Base-by-base conservation (phyloP, 331 rosid genomes). In the Cydonia oblonga region DNA sequence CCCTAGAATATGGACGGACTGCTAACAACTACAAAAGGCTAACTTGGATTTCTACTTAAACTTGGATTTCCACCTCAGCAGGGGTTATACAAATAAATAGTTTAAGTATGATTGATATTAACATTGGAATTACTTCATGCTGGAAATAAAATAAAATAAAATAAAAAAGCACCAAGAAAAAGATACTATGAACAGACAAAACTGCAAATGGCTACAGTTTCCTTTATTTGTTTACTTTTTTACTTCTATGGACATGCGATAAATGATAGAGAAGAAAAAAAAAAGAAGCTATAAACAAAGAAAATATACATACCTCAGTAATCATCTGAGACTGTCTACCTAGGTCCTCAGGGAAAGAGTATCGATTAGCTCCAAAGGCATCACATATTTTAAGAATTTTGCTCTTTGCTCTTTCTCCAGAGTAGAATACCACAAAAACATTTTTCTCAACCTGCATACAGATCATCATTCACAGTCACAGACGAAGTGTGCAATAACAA, bases 321-420 rank as follows among this genome's bases (percentile, higher is more conserved):
- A 91, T 85, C 86, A 87, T 73, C 76, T 89, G 95, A 53, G 76
- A 80, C 86, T 91, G 98, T 77, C 83, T 89, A 57, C 85, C 77
- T 57, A 89, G 74, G 54, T 93, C 97, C 86, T 93, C 98, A 14
- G 86, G 59, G 75, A 91, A 93, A 56, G 98, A 87, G 81, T 93
- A 93, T 42, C 98, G 98, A 85, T 91, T 91, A 46, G 98, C 98
- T 62, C 96, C 92, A 82, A 93, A 93, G 46, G 98, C 98, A 15
- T 93, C 97, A 72, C 98, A 93, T 79, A 93, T 91, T 84, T 93
- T 93, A 71, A 93, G 96, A 84, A 93, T 86, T 82, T 93, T 93
- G 80, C 81, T 81, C 86, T 86, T 93, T 71, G 84, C 91, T 86
- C 86, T 90, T 87, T 93, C 98, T 58, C 96, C 97, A 19, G 97